Conservation (phyloP, 345 rosid species). For the Noccaea bulbosa region DNA sequence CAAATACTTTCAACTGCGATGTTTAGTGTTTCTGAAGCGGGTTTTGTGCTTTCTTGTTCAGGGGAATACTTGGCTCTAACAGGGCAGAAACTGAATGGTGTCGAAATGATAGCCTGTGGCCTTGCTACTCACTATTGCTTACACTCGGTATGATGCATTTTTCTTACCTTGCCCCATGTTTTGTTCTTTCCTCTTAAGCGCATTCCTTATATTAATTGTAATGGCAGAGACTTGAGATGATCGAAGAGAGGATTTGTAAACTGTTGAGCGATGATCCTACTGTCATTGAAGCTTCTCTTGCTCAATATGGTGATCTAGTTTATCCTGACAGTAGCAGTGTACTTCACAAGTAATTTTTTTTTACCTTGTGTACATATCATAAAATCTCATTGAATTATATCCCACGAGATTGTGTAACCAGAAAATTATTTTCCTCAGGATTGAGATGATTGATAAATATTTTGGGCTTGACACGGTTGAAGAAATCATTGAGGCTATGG, state of each 20-base stretch:
- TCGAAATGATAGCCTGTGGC: constrained; percentile 90
- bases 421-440: constrained; percentile 49
- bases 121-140: constrained; percentile 90
- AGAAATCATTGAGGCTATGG: constrained; percentile 84
- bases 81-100: constrained; percentile 87
- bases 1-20: constrained; percentile 13
- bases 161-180: constrained; percentile 24
- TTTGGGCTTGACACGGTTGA: constrained; percentile 84
- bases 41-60: constrained; percentile 40
- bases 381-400: constrained; percentile 12
- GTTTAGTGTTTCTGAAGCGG: constrained; percentile 15
- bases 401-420: constrained; percentile 15
- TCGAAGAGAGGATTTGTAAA: constrained; percentile 84
- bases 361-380: constrained; percentile 15
- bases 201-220: constrained; percentile 30
- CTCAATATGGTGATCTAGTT: constrained; percentile 86
- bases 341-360: constrained; percentile 60
- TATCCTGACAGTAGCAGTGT: constrained; percentile 68
- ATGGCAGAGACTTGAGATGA: constrained; percentile 67
- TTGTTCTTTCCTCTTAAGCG: constrained; percentile 10
- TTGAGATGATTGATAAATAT: constrained; percentile 76
- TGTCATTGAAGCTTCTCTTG: constrained; percentile 78
- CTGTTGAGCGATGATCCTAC: constrained; percentile 76
- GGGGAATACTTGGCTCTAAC: constrained; percentile 93
- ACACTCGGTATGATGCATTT: constrained; percentile 56